phyloP scores from a whole-genome alignment of 2,329 filamentous ascomycete species.

The Pseudogymnoascus sp. region DNA sequence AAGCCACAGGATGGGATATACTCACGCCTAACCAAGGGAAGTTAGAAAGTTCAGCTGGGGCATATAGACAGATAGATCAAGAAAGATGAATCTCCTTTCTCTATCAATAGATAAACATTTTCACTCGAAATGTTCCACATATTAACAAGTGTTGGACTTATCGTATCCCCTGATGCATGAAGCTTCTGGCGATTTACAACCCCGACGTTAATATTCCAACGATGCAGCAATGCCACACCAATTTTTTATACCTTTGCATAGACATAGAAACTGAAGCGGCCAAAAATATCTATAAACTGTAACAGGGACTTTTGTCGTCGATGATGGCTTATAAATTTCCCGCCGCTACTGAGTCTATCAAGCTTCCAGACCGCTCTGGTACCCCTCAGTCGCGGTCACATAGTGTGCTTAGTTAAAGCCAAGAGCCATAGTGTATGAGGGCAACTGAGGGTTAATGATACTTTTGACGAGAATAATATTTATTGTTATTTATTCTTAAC shows the following conservation, averaged over 20 bases:
- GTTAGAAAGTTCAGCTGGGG: neutral
- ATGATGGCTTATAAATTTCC: constrained; percentile 7
- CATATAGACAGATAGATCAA: neutral
- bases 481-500: neutral
- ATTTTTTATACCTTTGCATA: neutral
- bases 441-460: neutral
- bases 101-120: neutral
- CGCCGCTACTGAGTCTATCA: neutral
- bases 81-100: neutral
- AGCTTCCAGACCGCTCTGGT: constrained; percentile 8
- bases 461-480: neutral
- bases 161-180: neutral
- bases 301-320: neutral
- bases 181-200: neutral
- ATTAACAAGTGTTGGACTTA: neutral
- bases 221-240: neutral
- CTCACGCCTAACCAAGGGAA: neutral
- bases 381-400: neutral
- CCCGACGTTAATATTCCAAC: neutral
- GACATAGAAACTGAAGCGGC: neutral
- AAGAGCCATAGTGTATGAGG: neutral
- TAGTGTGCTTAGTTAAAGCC: neutral
- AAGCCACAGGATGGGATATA: neutral
- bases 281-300: neutral
- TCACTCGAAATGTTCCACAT: neutral